Evolutionary conservation across 805 yeast genomes (phyloP).

Genomic region (Saturnispora serradocipensis): DNA sequence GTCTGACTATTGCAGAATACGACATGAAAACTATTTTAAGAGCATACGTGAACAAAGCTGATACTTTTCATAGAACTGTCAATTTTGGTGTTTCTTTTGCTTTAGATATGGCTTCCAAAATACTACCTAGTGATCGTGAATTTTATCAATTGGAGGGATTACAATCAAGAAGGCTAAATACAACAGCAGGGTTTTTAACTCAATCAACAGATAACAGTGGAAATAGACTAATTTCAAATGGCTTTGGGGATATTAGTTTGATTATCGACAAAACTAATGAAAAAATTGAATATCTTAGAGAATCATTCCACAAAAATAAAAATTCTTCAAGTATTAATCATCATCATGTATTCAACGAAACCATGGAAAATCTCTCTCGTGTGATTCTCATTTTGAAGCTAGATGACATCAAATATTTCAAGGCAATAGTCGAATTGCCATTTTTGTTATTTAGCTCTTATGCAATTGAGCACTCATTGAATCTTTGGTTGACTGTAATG

Average conservation of each 20-base stretch:
- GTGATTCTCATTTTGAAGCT: constrained; percentile 30
- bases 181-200: constrained; percentile 64
- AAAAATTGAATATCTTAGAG: constrained; percentile 9
- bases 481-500: constrained; percentile 75
- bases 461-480: constrained; percentile 54
- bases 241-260: constrained; percentile 30
- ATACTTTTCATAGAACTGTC: constrained; percentile 27
- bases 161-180: constrained; percentile 33
- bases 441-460: constrained; percentile 53
- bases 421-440: constrained; percentile 58
- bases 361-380: constrained; percentile 35
- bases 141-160: constrained; percentile 35
- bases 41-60: constrained; percentile 49
- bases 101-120: constrained; percentile 71
- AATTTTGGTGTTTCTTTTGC: constrained; percentile 88
- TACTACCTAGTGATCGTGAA: constrained; percentile 61
- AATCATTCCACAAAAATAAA: neutral
- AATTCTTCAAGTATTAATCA: constrained; percentile 8
- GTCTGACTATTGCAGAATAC: constrained; percentile 50
- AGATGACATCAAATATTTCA: constrained; percentile 38
- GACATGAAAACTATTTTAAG: constrained; percentile 77
- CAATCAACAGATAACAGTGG: constrained; percentile 61
- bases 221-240: constrained; percentile 13
- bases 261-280: constrained; percentile 10
- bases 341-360: constrained; percentile 28